Percentiles rank a stretch among this genome's conserved stretches.
phyloP scores from a whole-genome alignment of 1,284 basidiomycete species.

The Mycena sp. region DNA sequence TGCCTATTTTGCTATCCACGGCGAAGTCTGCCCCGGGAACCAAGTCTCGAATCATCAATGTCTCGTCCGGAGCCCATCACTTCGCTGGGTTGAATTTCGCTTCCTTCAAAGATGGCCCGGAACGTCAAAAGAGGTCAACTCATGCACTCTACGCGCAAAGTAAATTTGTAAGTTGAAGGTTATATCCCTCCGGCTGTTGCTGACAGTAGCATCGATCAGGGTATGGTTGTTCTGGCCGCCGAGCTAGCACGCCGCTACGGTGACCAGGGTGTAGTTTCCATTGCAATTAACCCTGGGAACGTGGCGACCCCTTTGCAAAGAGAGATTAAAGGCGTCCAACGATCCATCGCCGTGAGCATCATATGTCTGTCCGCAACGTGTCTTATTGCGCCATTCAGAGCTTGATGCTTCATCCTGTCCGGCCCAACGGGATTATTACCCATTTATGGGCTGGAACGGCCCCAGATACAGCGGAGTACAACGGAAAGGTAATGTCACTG shows the following conservation, averaged over 20 bases:
- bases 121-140: background rate
- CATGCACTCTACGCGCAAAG: slow-evolving; percentile 3
- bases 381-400: too few species aligned
- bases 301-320: background rate
- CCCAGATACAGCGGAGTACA: too few species aligned
- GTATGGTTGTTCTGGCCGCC: too few species aligned
- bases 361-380: too few species aligned
- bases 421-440: too few species aligned
- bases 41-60: background rate
- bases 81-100: background rate
- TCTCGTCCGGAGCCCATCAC: background rate
- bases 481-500: too few species aligned
- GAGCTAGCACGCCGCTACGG: too few species aligned
- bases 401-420: too few species aligned
- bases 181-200: too few species aligned
- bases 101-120: background rate
- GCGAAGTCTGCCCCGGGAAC: background rate
- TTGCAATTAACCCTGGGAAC: background rate
- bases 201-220: too few species aligned
- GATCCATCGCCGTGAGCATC: background rate
- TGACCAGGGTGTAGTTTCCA: background rate
- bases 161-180: slow-evolving; percentile 7
- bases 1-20: too few species aligned
- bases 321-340: background rate
- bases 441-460: too few species aligned